Conservation (phyloP, 176 grass and related monocot species). For the Pontederia crassipes region DNA sequence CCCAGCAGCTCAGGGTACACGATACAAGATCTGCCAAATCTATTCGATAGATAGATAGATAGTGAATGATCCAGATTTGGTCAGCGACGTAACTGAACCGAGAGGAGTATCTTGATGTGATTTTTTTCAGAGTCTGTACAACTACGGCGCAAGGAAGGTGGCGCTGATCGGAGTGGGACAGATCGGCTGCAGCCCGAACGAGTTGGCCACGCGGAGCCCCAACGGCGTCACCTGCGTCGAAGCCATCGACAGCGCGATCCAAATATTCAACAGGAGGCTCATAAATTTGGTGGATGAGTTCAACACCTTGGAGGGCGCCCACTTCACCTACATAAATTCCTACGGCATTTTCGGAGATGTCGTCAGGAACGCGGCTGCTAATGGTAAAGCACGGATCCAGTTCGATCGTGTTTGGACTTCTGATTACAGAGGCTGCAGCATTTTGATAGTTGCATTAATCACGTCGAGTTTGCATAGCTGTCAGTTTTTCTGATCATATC, state of each 20-base stretch:
- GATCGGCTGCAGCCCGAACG: slow-evolving; percentile 76
- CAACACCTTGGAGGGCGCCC: slow-evolving; percentile 53
- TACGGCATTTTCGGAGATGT: slow-evolving; percentile 72
- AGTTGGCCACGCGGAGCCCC: slow-evolving; percentile 66
- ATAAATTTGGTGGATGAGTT: slow-evolving; percentile 47
- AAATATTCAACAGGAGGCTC: slow-evolving; percentile 65
- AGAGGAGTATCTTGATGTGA: no score
- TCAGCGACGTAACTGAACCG: not conserved
- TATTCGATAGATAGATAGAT: no score
- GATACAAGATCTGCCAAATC: no score
- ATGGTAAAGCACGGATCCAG: slow-evolving; percentile 20
- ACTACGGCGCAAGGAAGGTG: slow-evolving; percentile 74
- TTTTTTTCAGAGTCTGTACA: slow-evolving; percentile 43
- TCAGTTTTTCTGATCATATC: no score
- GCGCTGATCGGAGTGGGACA: slow-evolving; percentile 72
- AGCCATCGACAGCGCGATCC: slow-evolving; percentile 57
- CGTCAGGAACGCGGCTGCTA: slow-evolving; percentile 21
- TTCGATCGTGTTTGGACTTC: no score
- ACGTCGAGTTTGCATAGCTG: no score
- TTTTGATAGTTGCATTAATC: no score
- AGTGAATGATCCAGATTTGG: no score
- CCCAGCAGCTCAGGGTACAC: slow-evolving; percentile 41
- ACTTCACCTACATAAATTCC: slow-evolving; percentile 80
- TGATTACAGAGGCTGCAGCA: no score
- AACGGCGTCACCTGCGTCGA: slow-evolving; percentile 53